Percentiles rank a stretch among this genome's conserved stretches.
Conservation (phyloP, 2,329 filamentous ascomycete species). For the Aspergillus piperis region DNA sequence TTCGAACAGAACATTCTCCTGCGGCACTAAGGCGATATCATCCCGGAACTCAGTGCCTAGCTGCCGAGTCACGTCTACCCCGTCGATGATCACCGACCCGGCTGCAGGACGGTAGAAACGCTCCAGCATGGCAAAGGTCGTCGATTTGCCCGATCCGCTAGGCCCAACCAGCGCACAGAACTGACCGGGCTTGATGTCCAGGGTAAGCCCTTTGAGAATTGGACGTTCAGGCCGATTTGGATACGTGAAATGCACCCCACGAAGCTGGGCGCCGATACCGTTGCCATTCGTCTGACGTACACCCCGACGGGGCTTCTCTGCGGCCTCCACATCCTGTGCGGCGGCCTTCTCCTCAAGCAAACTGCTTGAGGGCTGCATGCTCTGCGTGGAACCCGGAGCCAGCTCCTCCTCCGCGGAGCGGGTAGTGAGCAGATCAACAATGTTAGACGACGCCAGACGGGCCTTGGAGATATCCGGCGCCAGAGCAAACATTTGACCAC, state of each 20-base stretch:
- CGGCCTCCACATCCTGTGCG: constrained; percentile 23
- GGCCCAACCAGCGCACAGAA: constrained; percentile 67
- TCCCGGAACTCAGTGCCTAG: constrained; percentile 45
- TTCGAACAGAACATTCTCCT: constrained; percentile 52
- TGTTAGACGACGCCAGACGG: constrained; percentile 58
- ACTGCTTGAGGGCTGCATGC: constrained; percentile 12
- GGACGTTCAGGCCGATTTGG: constrained; percentile 61
- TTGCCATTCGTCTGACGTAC: constrained; percentile 18
- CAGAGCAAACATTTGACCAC: constrained; percentile 72
- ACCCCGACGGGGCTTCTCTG: constrained; percentile 8
- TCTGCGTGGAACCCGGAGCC: constrained; percentile 15
- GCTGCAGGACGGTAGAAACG: constrained; percentile 55
- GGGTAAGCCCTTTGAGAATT: constrained; percentile 59
- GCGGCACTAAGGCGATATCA: constrained; percentile 50
- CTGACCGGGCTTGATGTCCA: constrained; percentile 60
- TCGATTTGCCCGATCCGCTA: constrained; percentile 67
- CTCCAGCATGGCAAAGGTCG: constrained; percentile 59
- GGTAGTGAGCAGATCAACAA: constrained; percentile 47
- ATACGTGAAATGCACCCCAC: constrained; percentile 65
- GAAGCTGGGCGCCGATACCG: constrained; percentile 57
- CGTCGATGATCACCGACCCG: constrained; percentile 56
- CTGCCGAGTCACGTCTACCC: constrained; percentile 47
- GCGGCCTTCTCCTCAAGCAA: constrained; percentile 26
- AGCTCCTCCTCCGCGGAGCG: constrained; percentile 30
- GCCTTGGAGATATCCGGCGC: constrained; percentile 71